Conservation (phyloP, 1,139 yeast genomes). For the Entelexis sorbosivorans region DNA sequence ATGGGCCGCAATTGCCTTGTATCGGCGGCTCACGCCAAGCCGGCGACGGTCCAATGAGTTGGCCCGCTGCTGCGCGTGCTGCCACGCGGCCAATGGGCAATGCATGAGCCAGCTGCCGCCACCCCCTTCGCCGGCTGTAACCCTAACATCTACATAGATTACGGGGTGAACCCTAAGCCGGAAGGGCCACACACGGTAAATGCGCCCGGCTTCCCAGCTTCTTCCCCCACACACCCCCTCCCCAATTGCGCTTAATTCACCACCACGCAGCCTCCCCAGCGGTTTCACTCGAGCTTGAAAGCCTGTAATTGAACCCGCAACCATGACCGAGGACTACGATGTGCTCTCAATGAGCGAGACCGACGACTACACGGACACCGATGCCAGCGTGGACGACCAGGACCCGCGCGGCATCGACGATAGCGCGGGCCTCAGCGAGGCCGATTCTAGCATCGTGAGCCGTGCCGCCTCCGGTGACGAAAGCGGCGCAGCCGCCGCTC, state of each 20-base stretch:
- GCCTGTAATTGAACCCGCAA: not conserved
- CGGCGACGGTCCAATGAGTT: not conserved
- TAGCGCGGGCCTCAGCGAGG: not conserved
- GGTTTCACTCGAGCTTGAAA: not conserved
- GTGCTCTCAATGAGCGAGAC: slow-evolving; percentile 10
- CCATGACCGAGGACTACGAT: slow-evolving; percentile 8
- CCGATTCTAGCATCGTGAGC: not conserved
- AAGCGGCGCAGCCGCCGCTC: no score
- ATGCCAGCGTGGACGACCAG: not conserved
- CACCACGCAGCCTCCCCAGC: not conserved
- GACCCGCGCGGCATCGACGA: not conserved
- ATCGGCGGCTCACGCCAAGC: not conserved
- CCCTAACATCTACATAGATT: slow-evolving; percentile 2
- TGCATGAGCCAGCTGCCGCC: not conserved
- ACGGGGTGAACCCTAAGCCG: not conserved
- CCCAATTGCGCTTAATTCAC: not conserved
- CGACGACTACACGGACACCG: not conserved
- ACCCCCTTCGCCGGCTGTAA: not conserved
- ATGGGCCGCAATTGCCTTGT: no score
- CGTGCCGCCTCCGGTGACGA: not conserved
- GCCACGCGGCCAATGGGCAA: not conserved
- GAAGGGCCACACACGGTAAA: not conserved
- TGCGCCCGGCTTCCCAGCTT: slow-evolving; percentile 1
- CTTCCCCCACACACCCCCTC: not conserved
- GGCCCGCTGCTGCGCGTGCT: not conserved